Percentiles rank a stretch among this genome's conserved stretches.
Conservation (phyloP, 306 rosid genomes). For the Cucumis melo region DNA sequence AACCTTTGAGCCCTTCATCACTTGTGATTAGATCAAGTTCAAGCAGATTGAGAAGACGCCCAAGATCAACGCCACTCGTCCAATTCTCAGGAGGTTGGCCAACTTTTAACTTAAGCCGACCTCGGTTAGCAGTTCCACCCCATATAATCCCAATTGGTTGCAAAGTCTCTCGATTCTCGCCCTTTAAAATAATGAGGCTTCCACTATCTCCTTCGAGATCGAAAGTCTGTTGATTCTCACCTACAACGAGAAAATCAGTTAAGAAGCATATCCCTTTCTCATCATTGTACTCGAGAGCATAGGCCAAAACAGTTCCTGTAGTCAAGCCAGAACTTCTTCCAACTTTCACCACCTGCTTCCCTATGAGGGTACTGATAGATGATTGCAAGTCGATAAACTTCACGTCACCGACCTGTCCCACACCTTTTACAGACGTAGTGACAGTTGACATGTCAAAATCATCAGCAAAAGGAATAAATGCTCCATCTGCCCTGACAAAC, state of each 20-base stretch:
- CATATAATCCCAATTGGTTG: constrained; percentile 91
- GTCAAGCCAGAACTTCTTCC: constrained; percentile 99
- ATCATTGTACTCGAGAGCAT: constrained; percentile 93
- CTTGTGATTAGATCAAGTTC: constrained; percentile 89
- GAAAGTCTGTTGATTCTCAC: constrained; percentile 96
- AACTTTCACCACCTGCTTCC: constrained; percentile 91
- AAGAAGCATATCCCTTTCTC: constrained; percentile 99
- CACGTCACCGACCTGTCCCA: constrained; percentile 74
- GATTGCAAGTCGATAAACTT: constrained; percentile 81
- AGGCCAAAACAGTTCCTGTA: constrained; percentile 83
- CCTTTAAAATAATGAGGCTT: constrained; percentile 83
- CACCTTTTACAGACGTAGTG: constrained; percentile 74
- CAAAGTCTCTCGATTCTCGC: constrained; percentile 69
- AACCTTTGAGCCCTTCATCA: constrained; percentile 88
- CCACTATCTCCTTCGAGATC: constrained; percentile 99
- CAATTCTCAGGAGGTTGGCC: constrained; percentile 99
- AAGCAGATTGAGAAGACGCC: constrained; percentile 88
- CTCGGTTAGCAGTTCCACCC: constrained; percentile 99
- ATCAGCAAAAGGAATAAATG: constrained; percentile 94
- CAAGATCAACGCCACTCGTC: constrained; percentile 99
- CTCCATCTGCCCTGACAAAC: constrained; percentile 95
- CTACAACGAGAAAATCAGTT: constrained; percentile 95
- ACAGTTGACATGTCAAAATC: constrained; percentile 93
- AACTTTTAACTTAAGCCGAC: constrained; percentile 84
- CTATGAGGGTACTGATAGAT: constrained; percentile 74